Percentiles rank a stretch among this genome's conserved stretches.
Evolutionary conservation across 2,329 filamentous ascomycete genomes (phyloP).

Genomic region (Aspergillus pseudonomiae): DNA sequence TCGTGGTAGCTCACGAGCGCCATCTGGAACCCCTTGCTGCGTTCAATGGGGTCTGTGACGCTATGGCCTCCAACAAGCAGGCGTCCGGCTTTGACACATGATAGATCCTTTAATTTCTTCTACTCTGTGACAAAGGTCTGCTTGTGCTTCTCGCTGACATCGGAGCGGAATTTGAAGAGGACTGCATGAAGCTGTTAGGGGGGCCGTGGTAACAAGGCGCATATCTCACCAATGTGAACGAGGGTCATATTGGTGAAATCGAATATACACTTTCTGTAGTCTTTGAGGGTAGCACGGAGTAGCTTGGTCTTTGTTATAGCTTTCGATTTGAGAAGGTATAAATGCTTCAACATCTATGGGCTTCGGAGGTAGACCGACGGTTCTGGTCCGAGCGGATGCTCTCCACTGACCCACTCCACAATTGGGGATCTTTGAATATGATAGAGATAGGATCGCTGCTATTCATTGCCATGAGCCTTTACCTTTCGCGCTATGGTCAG

Average conservation of each 20-base stretch:
- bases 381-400: background rate
- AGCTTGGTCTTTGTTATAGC: background rate
- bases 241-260: conserved; percentile 2
- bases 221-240: conserved; percentile 7
- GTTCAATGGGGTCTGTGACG: conserved; percentile 55
- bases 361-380: background rate
- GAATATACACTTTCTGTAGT: background rate
- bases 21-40: conserved; percentile 58
- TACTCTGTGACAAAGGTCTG: conserved; percentile 52
- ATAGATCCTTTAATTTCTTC: conserved; percentile 52
- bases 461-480: too few species aligned
- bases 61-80: conserved; percentile 58
- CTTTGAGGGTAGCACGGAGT: fast-evolving
- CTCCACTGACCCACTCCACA: background rate
- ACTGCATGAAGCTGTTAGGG: conserved; percentile 38
- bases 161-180: conserved; percentile 53
- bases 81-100: conserved; percentile 53
- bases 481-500: too few species aligned
- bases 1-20: conserved; percentile 57
- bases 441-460: too few species aligned
- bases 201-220: too few species aligned
- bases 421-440: background rate
- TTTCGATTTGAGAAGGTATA: background rate
- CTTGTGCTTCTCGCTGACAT: conserved; percentile 48
- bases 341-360: background rate